Conservation (phyloP, 176 grass and related monocot species). For the Cocos nucifera region DNA sequence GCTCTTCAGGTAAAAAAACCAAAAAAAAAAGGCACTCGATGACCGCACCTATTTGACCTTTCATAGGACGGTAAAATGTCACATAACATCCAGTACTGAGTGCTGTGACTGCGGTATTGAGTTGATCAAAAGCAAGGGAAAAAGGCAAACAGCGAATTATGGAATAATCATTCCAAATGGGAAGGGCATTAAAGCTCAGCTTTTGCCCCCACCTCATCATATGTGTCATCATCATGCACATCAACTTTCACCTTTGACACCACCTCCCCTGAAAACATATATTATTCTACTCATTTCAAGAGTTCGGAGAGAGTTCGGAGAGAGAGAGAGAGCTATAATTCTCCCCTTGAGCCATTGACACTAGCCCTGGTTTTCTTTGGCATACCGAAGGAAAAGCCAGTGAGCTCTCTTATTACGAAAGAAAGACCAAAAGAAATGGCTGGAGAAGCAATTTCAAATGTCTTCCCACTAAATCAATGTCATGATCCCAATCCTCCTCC, state of each 20-base stretch:
- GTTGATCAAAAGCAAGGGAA: not conserved
- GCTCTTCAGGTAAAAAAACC: too few relatives aligned
- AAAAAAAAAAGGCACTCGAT: too few relatives aligned
- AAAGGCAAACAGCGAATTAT: constrained; percentile 47
- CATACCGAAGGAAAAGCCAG: constrained; percentile 34
- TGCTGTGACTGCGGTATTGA: not conserved
- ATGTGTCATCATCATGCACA: constrained; percentile 59
- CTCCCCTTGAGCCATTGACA: not conserved
- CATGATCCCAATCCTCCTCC: constrained; percentile 32
- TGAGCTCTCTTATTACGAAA: constrained; percentile 29
- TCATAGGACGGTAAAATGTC: not conserved
- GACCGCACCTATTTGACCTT: not conserved
- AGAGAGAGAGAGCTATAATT: too few relatives aligned
- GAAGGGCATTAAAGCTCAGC: constrained; percentile 66
- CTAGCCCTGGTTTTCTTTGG: constrained; percentile 31
- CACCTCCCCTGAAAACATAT: constrained; percentile 4
- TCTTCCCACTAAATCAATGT: constrained; percentile 22
- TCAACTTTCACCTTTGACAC: constrained; percentile 42
- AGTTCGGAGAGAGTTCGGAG: constrained; percentile 8
- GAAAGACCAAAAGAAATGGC: constrained; percentile 33
- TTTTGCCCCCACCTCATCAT: constrained; percentile 67
- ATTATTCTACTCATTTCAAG: constrained; percentile 13
- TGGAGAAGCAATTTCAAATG: constrained; percentile 48
- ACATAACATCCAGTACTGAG: not conserved
- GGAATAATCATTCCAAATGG: constrained; percentile 87